These are phyloP conservation scores for Colletotrichum echinochloae DNA, from an alignment of 2,329 filamentous ascomycete species.

Conservation along the genomic window DNA sequence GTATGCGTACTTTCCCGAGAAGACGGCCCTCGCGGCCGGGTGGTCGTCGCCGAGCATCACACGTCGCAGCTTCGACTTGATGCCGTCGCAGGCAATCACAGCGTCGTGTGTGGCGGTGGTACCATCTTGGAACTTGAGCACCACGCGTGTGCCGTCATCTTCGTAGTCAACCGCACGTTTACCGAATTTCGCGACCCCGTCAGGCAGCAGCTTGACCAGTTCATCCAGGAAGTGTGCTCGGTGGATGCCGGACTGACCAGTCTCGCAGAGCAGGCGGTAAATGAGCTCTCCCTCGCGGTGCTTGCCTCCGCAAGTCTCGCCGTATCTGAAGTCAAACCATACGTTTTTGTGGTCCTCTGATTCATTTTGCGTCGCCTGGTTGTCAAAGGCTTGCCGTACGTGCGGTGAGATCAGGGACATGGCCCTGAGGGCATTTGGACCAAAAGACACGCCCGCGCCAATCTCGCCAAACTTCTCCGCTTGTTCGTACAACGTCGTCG, in stretches of 20 bases:
- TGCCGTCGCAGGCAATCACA: conserved; percentile 70
- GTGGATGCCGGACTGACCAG: conserved; percentile 26
- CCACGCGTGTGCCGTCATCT: conserved; percentile 38
- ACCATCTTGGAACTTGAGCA: conserved; percentile 55
- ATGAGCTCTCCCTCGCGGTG: conserved; percentile 27
- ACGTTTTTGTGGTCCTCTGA: conserved; percentile 37
- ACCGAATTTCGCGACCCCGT: conserved; percentile 44
- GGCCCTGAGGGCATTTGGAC: conserved; percentile 62
- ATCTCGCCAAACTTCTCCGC: conserved; percentile 57
- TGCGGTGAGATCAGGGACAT: conserved; percentile 48
- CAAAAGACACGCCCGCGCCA: conserved; percentile 65
- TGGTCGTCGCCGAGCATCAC: conserved; percentile 60
- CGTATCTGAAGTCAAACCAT: conserved; percentile 42
- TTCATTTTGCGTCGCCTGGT: conserved; percentile 42
- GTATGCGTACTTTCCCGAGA: conserved; percentile 70
- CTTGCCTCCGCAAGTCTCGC: conserved; percentile 39
- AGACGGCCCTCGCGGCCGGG: conserved; percentile 55
- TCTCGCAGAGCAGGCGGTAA: conserved; percentile 23
- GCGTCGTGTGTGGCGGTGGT: conserved; percentile 53
- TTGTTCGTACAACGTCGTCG: conserved; percentile 61
- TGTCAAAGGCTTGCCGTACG: conserved; percentile 54
- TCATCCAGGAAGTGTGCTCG: conserved; percentile 49
- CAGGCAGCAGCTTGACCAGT: conserved; percentile 53
- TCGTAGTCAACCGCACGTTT: conserved; percentile 46
- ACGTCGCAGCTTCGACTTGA: conserved; percentile 62